phyloP scores from a whole-genome alignment of 2,329 filamentous ascomycete genomes.

The Fusarium verrucosum region DNA sequence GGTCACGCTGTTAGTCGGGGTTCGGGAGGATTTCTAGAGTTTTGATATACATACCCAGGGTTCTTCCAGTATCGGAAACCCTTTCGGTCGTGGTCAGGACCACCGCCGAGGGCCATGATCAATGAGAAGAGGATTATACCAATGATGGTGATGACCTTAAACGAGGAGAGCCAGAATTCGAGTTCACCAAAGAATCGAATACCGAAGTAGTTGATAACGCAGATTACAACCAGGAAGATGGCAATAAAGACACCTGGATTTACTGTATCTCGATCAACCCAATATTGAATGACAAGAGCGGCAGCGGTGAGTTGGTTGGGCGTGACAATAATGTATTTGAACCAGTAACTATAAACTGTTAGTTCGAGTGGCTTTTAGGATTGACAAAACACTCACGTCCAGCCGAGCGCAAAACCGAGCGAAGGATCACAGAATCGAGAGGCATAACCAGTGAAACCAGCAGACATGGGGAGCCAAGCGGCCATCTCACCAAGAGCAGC shows the following conservation, averaged over 20 bases:
- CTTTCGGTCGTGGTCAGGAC: constrained; percentile 67
- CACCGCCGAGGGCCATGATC: constrained; percentile 71
- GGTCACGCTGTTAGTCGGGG: neutral
- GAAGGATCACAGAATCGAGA: constrained; percentile 82
- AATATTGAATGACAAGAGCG: constrained; percentile 82
- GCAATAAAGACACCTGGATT: constrained; percentile 85
- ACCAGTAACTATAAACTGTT: constrained; percentile 61
- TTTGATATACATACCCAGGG: constrained; percentile 53
- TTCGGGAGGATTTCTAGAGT: neutral
- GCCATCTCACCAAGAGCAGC: constrained; percentile 85
- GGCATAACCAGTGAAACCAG: constrained; percentile 85
- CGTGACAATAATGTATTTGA: constrained; percentile 86
- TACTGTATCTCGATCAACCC: constrained; percentile 70
- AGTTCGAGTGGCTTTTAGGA: constrained; percentile 2
- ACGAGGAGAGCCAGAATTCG: constrained; percentile 69
- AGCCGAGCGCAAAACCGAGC: constrained; percentile 81
- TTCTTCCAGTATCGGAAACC: constrained; percentile 74
- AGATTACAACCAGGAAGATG: constrained; percentile 70
- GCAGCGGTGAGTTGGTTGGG: constrained; percentile 86
- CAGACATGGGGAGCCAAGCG: constrained; percentile 78
- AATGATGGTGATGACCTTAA: constrained; percentile 74
- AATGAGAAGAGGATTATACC: constrained; percentile 73
- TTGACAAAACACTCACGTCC: constrained; percentile 61
- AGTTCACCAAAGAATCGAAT: constrained; percentile 75
- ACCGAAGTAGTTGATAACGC: constrained; percentile 74